Evolutionary conservation across 2,329 filamentous ascomycete genomes (phyloP).

Genomic region (Aspergillus puulaauensis): DNA sequence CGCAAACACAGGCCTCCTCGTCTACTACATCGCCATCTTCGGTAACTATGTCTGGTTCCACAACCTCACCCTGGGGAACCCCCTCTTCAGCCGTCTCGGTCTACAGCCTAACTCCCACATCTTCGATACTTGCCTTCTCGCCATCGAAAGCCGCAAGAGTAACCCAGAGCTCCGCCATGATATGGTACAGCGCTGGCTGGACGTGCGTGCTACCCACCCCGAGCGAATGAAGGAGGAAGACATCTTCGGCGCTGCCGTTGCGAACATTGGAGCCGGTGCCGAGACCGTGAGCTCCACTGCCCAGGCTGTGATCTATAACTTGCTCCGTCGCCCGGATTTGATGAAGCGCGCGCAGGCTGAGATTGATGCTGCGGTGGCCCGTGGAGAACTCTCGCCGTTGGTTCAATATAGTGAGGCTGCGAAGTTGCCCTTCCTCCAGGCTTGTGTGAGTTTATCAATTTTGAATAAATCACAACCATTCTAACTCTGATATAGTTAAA

Average conservation of each 20-base stretch:
- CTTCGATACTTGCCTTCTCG: constrained; percentile 36
- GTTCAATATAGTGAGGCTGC: constrained; percentile 28
- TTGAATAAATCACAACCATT: no score
- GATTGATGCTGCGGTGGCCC: no score
- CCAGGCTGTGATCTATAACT: constrained; percentile 37
- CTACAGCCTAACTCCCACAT: constrained; percentile 38
- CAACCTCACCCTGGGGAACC: constrained; percentile 37
- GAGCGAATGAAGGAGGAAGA: constrained; percentile 36
- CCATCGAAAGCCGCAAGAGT: constrained; percentile 32
- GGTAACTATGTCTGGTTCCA: constrained; percentile 39
- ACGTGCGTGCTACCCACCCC: constrained; percentile 30
- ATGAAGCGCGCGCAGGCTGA: constrained; percentile 16
- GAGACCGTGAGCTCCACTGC: constrained; percentile 40
- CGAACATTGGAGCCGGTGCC: constrained; percentile 38
- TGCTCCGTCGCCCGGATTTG: constrained; percentile 30
- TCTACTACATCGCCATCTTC: constrained; percentile 32
- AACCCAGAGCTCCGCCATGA: constrained; percentile 34
- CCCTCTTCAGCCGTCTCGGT: constrained; percentile 35
- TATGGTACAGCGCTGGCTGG: constrained; percentile 40
- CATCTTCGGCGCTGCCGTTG: constrained; percentile 34
- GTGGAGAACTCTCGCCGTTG: constrained; percentile 20
- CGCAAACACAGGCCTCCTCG: constrained; percentile 30
- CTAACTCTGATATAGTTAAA: constrained; percentile 26
- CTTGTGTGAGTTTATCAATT: constrained; percentile 26
- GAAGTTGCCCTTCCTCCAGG: constrained; percentile 36